Conservation (phyloP, 371 early-diverging fungal species). For the Rhizopus arrhizus region DNA sequence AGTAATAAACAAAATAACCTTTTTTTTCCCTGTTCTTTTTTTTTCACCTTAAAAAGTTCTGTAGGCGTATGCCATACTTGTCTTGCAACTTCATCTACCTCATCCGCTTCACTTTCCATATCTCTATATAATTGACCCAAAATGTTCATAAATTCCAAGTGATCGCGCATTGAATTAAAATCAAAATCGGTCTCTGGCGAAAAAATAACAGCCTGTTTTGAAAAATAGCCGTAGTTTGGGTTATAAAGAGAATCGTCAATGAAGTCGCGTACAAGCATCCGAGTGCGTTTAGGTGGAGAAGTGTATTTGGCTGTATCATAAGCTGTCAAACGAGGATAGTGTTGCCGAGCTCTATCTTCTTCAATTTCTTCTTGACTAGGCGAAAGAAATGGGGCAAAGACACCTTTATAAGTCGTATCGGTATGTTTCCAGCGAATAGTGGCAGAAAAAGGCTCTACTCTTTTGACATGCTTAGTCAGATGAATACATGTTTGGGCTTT, state of each 20-base stretch:
- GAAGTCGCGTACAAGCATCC: conserved; percentile 86
- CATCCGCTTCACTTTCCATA: conserved; percentile 69
- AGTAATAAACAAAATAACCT: background rate
- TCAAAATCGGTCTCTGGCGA: conserved; percentile 77
- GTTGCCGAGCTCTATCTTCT: conserved; percentile 31
- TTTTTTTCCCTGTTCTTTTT: background rate
- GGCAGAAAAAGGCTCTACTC: background rate
- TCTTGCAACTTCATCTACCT: conserved; percentile 65
- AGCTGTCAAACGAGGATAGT: conserved; percentile 48
- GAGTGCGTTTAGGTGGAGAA: conserved; percentile 58
- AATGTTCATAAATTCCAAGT: conserved; percentile 78
- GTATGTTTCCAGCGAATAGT: conserved; percentile 20
- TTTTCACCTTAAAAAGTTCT: conserved; percentile 85
- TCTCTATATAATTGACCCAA: conserved; percentile 81
- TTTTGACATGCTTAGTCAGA: background rate
- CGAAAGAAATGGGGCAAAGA: conserved; percentile 41
- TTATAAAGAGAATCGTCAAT: conserved; percentile 96
- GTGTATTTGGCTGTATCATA: conserved; percentile 36
- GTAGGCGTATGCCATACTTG: conserved; percentile 98
- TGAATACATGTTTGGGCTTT: background rate
- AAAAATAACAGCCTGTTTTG: conserved; percentile 90
- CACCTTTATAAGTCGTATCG: conserved; percentile 14
- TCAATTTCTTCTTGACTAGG: conserved; percentile 32
- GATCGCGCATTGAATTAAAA: conserved; percentile 71
- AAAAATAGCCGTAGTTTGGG: conserved; percentile 95